Evolutionary conservation across 2,329 filamentous ascomycete genomes (phyloP).

Genomic region (Pseudogymnoascus sp.): DNA sequence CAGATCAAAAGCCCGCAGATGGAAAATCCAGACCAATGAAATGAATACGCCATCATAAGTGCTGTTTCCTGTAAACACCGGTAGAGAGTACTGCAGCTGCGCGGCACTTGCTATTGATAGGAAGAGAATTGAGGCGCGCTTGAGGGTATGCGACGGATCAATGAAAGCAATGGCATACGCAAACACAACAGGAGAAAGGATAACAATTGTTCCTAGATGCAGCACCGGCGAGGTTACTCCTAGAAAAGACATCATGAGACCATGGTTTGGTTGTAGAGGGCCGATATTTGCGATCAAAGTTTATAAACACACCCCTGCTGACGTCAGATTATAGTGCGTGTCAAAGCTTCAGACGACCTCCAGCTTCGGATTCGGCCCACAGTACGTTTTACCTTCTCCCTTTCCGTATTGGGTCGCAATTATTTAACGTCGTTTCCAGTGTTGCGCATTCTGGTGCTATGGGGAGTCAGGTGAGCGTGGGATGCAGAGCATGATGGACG

Average conservation of each 20-base stretch:
- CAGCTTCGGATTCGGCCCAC: not conserved
- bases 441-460: not conserved
- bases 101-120: not conserved
- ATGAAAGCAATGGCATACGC: not conserved
- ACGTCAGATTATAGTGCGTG: not conserved
- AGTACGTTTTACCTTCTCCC: not conserved
- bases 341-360: not conserved
- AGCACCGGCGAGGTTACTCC: not conserved
- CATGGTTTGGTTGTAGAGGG: not conserved
- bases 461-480: not conserved
- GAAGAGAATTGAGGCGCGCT: not conserved
- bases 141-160: not conserved
- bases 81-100: not conserved
- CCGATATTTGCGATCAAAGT: not conserved
- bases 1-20: not conserved
- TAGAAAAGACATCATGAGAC: not conserved
- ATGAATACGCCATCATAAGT: constrained; percentile 1
- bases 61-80: not conserved
- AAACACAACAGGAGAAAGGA: not conserved
- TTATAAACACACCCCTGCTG: not conserved
- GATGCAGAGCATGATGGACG: not conserved
- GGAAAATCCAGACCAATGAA: not conserved
- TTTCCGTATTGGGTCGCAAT: not conserved
- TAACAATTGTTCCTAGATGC: not conserved
- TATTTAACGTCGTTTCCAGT: not conserved